Conservation (phyloP, 306 rosid species). For the Herpetospermum pedunculosum region DNA sequence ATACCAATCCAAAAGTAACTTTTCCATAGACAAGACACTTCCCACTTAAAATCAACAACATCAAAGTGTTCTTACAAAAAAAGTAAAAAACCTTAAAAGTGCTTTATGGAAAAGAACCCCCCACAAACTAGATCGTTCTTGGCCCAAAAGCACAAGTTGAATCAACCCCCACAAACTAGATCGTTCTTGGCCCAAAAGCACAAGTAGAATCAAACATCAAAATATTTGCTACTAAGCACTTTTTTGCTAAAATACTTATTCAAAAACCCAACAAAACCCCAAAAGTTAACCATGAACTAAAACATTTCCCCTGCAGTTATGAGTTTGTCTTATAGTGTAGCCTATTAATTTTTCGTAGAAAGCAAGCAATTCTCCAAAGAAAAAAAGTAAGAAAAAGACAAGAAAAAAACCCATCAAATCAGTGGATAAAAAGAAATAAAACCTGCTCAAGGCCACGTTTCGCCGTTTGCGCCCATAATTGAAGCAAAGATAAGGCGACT, state of each 20-base stretch:
- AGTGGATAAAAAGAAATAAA: background rate
- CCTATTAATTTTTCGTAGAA: background rate
- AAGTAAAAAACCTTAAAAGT: background rate
- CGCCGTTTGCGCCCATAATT: constrained; percentile 61
- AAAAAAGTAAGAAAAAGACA: background rate
- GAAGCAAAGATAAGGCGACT: constrained; percentile 44
- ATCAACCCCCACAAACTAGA: background rate
- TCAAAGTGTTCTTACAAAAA: background rate
- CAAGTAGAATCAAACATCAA: background rate
- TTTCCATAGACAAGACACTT: background rate
- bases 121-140: background rate
- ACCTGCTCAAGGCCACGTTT: constrained; percentile 70
- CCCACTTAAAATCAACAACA: background rate
- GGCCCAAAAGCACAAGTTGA: background rate
- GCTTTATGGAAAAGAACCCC: background rate
- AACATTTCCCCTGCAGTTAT: background rate
- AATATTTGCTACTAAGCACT: background rate
- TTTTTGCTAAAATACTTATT: background rate
- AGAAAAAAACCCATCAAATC: background rate
- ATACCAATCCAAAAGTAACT: background rate
- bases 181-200: background rate
- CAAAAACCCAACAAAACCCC: background rate
- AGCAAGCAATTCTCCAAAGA: background rate
- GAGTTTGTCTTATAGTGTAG: background rate
- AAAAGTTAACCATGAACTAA: background rate